These are phyloP conservation scores for Inosperma sp. DNA, from an alignment of 768 basidiomycete species.

Conservation along the genomic window DNA sequence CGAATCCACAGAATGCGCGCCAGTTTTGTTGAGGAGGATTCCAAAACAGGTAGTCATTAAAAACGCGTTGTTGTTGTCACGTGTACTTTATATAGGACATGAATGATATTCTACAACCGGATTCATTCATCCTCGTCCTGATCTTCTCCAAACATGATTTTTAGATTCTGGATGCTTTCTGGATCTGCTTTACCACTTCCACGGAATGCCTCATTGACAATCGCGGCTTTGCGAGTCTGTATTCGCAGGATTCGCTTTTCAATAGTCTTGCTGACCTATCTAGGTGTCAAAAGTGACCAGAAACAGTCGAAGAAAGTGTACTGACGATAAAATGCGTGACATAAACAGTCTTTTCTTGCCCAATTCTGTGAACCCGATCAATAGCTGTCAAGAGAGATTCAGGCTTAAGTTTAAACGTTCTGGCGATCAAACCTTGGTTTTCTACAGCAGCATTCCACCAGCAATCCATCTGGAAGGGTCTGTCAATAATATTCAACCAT, in stretches of 20 bases:
- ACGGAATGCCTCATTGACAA: conserved; percentile 79
- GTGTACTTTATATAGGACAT: background rate
- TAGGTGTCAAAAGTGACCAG: background rate
- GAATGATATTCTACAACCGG: background rate
- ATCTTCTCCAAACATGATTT: conserved; percentile 63
- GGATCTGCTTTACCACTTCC: conserved; percentile 53
- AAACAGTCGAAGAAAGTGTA: background rate
- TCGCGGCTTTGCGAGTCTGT: conserved; percentile 82
- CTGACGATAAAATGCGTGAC: conserved; percentile 81
- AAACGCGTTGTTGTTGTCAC: background rate
- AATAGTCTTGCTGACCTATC: conserved; percentile 66
- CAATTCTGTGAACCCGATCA: conserved; percentile 81
- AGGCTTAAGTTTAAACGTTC: background rate
- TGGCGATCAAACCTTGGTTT: conserved; percentile 53
- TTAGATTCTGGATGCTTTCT: conserved; percentile 77
- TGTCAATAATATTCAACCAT: conserved; percentile 3
- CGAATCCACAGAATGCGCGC: background rate
- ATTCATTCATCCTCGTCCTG: background rate
- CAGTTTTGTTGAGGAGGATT: background rate
- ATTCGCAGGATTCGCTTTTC: conserved; percentile 77
- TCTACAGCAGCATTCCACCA: conserved; percentile 90
- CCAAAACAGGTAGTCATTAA: background rate
- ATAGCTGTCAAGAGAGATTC: conserved; percentile 46
- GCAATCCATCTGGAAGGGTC: conserved; percentile 73
- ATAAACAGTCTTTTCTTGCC: conserved; percentile 76